These are phyloP conservation scores for Ophiostoma himal-ulmi DNA, from an alignment of 2,329 filamentous ascomycete genomes.

Conservation along the genomic window DNA sequence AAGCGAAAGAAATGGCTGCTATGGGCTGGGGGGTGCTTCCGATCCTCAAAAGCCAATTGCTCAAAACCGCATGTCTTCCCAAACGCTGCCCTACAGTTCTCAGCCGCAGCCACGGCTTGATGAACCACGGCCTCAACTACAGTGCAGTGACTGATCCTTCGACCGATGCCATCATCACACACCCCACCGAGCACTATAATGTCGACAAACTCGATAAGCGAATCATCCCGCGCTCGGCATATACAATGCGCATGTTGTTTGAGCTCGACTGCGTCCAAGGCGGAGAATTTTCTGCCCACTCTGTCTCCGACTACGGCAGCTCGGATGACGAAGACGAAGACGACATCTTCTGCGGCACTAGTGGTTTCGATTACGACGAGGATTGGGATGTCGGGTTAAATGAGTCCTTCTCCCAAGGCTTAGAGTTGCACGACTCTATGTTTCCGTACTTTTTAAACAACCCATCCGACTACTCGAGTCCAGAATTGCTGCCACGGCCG, in stretches of 20 bases:
- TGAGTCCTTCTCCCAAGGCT: too few species aligned
- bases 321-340: neutral
- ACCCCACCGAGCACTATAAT: neutral
- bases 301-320: too few species aligned
- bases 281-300: neutral
- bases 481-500: neutral
- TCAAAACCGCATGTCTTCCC: neutral
- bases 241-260: neutral
- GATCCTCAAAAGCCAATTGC: neutral
- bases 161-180: neutral
- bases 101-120: neutral
- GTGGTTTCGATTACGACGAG: too few species aligned
- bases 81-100: neutral
- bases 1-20: neutral
- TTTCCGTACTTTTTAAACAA: neutral
- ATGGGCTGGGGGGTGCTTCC: neutral
- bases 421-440: neutral
- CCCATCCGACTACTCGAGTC: neutral
- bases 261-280: neutral
- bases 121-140: conserved; percentile 10
- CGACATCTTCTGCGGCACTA: neutral
- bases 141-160: neutral
- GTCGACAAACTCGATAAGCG: neutral
- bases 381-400: too few species aligned
- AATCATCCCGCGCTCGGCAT: neutral